Evolutionary conservation across 1,139 yeast species (phyloP), one percentile per base, ranked within the genome.

Genomic region (Magnusiomyces sp.): DNA sequence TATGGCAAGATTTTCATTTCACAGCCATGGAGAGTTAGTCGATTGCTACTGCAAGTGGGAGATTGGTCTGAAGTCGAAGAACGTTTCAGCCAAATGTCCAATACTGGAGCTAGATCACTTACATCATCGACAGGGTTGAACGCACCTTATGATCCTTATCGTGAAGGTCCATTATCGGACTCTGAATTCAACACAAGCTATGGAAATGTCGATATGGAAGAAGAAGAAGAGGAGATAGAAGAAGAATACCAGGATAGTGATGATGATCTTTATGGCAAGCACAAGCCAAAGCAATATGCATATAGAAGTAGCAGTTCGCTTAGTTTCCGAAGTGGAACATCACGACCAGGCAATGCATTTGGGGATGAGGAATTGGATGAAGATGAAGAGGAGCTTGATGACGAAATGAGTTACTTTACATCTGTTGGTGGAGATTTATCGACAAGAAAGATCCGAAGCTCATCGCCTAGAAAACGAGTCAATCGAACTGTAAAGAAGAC

Each of bases 11-110:
- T 82, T 47, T 64, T 87, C 39, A 64, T 84, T 23, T 78, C 88
- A 20, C 97, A 92, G 65, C 98, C 98, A 1, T 82, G 90, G 65
- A 97, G 92, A 60, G 84, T 87, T 34, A 80, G 87, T 4, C 74
- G 95, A 50, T 71, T 88, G 55, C 73, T 89, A 40, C 67, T 89
- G 51, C 98, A 92, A 65, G 84, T 87, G 33, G 95, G 95, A 2
- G 78, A 73, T 58, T 53, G 65, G 64, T 40, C 46, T 16, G 52
- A 47, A 33, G 39, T 34, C 13, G 46, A 49, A 2, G 50, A 41
- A 13, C 41, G 36, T 19, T n/a, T 37, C 9, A 17, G 29, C 14
- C 37, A 31, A 16, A 19, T 37, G 32, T 40, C 41, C 7, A 23
- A 23, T 23, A 16, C 32, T 11, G 43, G 13, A 31, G 27, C 38